These are phyloP conservation scores for Trichophyton schoenleinii DNA, from an alignment of 2,329 filamentous ascomycete genomes.

Conservation along the genomic window DNA sequence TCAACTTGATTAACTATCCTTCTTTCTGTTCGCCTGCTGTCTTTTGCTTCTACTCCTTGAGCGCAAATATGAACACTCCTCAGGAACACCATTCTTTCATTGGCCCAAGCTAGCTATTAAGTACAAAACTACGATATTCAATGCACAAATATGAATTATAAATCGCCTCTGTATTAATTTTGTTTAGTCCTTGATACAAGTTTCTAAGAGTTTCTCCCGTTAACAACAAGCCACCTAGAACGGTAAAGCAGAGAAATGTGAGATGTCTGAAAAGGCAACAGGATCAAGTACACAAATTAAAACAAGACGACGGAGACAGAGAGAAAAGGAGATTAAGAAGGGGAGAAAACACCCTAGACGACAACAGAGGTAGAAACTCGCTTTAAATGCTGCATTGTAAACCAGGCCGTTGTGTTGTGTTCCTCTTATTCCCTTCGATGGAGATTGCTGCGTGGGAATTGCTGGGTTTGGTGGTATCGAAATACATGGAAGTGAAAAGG, in stretches of 20 bases:
- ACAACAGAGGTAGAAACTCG: not conserved
- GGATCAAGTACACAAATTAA: not conserved
- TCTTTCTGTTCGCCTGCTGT: not conserved
- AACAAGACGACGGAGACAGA: not conserved
- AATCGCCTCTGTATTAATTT: slow-evolving; percentile 1
- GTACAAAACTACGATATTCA: too few species aligned
- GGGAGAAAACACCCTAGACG: not conserved
- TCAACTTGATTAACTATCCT: not conserved
- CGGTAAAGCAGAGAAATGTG: not conserved
- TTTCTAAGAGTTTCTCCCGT: not conserved
- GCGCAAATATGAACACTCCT: too few species aligned
- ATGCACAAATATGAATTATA: not conserved
- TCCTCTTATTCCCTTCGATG: not conserved
- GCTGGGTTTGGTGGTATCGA: not conserved
- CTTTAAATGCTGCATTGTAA: not conserved
- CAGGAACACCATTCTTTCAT: too few species aligned
- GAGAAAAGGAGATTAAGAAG: not conserved
- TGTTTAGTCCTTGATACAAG: slow-evolving; percentile 1
- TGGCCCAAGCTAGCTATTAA: too few species aligned
- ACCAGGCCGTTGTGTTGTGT: not conserved
- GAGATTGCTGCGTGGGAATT: not conserved
- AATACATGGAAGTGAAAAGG: not conserved
- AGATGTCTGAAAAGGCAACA: not conserved
- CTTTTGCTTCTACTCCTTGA: too few species aligned
- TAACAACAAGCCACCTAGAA: not conserved